phyloP scores from a whole-genome alignment of 345 rosid species.

The Raphanus raphanistrum region DNA sequence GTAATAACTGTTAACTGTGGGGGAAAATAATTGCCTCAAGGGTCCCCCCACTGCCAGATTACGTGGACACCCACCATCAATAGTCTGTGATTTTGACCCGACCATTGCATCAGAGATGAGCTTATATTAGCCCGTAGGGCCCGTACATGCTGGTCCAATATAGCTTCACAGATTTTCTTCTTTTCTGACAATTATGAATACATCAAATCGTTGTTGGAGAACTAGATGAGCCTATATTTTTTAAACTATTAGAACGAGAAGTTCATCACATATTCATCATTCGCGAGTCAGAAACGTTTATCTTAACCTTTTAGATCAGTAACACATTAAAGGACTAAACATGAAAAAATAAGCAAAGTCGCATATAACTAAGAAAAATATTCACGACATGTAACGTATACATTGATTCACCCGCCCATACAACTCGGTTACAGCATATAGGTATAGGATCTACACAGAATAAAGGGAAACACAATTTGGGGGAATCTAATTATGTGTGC shows the following conservation, averaged over 20 bases:
- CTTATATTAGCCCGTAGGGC: not conserved
- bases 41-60: conserved; percentile 29
- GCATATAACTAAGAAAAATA: not conserved
- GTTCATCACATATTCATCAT: not conserved
- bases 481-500: conserved; percentile 11
- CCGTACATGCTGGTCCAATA: conserved; percentile 4
- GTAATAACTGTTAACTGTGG: conserved; percentile 35
- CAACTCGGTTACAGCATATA: conserved; percentile 9
- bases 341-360: not conserved
- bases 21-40: not conserved
- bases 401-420: not conserved
- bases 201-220: not conserved
- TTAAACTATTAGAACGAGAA: not conserved
- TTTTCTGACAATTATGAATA: not conserved
- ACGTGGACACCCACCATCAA: conserved; percentile 34
- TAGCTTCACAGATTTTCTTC: not conserved
- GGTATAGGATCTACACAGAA: conserved; percentile 8
- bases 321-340: not conserved
- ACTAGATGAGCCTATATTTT: not conserved
- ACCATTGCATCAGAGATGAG: conserved; percentile 29
- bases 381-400: not conserved
- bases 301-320: not conserved
- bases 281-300: not conserved
- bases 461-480: conserved; percentile 24
- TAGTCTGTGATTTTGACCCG: conserved; percentile 39